Conservation (phyloP, 257 asterid genomes). For the Nicotiana paniculata region DNA sequence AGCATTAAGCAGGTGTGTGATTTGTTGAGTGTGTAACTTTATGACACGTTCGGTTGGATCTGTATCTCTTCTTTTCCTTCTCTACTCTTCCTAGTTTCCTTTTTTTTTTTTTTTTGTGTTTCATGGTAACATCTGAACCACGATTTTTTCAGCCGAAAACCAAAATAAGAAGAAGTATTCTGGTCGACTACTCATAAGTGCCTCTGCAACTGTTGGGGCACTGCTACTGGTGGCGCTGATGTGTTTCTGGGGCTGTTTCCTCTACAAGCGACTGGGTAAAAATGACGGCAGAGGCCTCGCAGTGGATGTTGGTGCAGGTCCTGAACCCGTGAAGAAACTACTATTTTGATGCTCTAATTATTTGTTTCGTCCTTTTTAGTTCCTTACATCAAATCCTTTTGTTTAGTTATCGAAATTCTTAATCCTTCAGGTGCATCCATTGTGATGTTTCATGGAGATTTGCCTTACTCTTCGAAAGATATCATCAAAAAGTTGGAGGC, state of each 20-base stretch:
- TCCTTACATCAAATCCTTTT: not conserved
- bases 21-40: not conserved
- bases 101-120: not conserved
- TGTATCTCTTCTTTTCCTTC: not conserved
- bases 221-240: constrained; percentile 82
- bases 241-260: constrained; percentile 89
- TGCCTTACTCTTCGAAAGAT: constrained; percentile 88
- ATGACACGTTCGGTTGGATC: not conserved
- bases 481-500: constrained; percentile 70
- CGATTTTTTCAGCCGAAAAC: constrained; percentile 32
- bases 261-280: constrained; percentile 74
- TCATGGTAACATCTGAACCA: not conserved
- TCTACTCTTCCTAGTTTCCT: not conserved
- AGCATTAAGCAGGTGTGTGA: not conserved
- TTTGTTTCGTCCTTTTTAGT: not conserved
- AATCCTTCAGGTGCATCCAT: constrained; percentile 71
- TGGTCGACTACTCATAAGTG: constrained; percentile 78
- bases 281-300: constrained; percentile 58
- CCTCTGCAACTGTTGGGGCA: constrained; percentile 82
- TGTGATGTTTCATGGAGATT: constrained; percentile 89
- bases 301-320: constrained; percentile 78
- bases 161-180: constrained; percentile 66
- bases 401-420: not conserved
- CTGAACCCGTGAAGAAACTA: constrained; percentile 13
- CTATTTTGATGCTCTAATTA: not conserved